These are phyloP conservation scores for Saturnispora serradocipensis DNA, from an alignment of 805 yeast genomes.

Conservation along the genomic window DNA sequence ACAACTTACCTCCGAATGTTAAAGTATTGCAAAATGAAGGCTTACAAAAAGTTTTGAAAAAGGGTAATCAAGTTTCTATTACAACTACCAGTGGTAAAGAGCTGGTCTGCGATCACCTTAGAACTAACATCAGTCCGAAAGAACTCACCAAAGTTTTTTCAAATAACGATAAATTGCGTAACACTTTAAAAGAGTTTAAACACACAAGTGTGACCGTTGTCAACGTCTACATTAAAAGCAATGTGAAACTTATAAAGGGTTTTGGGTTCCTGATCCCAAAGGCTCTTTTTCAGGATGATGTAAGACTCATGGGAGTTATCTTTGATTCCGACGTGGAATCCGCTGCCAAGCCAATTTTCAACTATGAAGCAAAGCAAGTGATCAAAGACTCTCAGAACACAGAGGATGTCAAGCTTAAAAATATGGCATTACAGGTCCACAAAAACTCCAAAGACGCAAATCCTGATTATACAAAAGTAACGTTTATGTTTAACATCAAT, in stretches of 20 bases:
- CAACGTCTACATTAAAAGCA: slow-evolving; percentile 47
- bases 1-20: slow-evolving; percentile 36
- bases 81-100: slow-evolving; percentile 12
- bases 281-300: slow-evolving; percentile 28
- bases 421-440: slow-evolving; percentile 14
- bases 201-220: slow-evolving; percentile 51
- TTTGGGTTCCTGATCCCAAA: slow-evolving; percentile 87
- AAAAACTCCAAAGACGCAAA: slow-evolving; percentile 14
- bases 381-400: slow-evolving; percentile 4
- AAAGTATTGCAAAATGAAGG: slow-evolving; percentile 26
- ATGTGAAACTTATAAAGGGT: slow-evolving; percentile 41
- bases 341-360: slow-evolving; percentile 28
- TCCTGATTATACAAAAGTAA: slow-evolving; percentile 54
- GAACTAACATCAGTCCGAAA: slow-evolving; percentile 47
- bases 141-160: slow-evolving; percentile 29
- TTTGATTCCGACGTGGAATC: slow-evolving; percentile 82
- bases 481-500: slow-evolving; percentile 71
- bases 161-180: slow-evolving; percentile 8
- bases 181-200: slow-evolving; percentile 20
- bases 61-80: slow-evolving; percentile 14
- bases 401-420: slow-evolving; percentile 8
- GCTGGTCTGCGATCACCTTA: slow-evolving; percentile 41
- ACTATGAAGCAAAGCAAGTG: slow-evolving; percentile 13
- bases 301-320: slow-evolving; percentile 71
- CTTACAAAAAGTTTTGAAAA: slow-evolving; percentile 15